Evolutionary conservation across 2,329 filamentous ascomycete genomes (phyloP).

Genomic region (Sarocladium strictum): DNA sequence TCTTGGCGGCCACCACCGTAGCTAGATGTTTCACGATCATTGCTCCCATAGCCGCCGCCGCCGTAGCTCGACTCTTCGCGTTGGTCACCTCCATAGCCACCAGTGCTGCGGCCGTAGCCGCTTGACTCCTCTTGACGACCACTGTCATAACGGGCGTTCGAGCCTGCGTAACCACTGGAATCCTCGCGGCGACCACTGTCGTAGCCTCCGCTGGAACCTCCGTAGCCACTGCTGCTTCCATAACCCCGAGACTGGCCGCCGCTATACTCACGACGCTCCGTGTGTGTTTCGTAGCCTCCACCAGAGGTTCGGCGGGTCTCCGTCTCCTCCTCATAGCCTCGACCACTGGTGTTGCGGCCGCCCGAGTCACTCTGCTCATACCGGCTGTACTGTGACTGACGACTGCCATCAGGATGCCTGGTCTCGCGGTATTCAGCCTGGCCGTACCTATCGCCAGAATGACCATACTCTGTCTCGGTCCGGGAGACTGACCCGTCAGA

Average conservation of each 20-base stretch:
- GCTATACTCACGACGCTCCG: slow-evolving; percentile 44
- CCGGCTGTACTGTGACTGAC: slow-evolving; percentile 53
- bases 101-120: slow-evolving; percentile 15
- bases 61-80: slow-evolving; percentile 12
- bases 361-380: slow-evolving; percentile 50
- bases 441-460: slow-evolving; percentile 49
- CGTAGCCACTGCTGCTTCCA: slow-evolving; percentile 16
- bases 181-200: slow-evolving; percentile 16
- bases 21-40: slow-evolving; percentile 9
- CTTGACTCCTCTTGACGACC: slow-evolving; percentile 20
- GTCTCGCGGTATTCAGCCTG: slow-evolving; percentile 57
- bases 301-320: slow-evolving; percentile 35
- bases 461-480: slow-evolving; percentile 56
- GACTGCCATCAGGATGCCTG: slow-evolving; percentile 50
- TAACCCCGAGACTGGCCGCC: slow-evolving; percentile 22
- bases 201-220: slow-evolving; percentile 14
- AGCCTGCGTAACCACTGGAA: slow-evolving; percentile 13
- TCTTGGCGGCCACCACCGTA: slow-evolving; percentile 14
- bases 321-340: slow-evolving; percentile 52
- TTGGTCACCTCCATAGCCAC: slow-evolving; percentile 17
- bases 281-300: slow-evolving; percentile 49
- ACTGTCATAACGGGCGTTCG: slow-evolving; percentile 13
- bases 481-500: slow-evolving; percentile 57
- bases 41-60: slow-evolving; percentile 11
- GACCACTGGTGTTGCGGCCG: slow-evolving; percentile 35